Conservation (phyloP, 2,329 filamentous ascomycete species). For the Sclerotinia spermophila region DNA sequence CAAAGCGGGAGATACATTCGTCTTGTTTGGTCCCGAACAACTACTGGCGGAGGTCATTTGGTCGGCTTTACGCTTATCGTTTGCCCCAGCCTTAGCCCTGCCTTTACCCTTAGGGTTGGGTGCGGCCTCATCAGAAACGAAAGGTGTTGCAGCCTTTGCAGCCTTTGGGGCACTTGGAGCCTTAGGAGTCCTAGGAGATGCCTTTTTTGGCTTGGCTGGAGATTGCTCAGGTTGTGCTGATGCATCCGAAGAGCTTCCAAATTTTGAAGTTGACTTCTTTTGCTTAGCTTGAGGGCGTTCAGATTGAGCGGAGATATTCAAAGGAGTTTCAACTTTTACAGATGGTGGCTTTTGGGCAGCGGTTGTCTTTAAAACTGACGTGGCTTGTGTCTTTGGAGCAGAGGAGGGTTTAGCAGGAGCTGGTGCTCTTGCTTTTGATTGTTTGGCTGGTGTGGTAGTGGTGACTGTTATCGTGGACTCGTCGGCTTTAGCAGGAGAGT, state of each 20-base stretch:
- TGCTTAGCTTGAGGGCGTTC: background rate
- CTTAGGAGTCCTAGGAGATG: background rate
- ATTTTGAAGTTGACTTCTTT: background rate
- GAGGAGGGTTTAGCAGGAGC: background rate
- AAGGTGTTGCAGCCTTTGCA: background rate
- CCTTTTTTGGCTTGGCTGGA: slow-evolving; percentile 1
- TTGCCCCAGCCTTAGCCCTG: slow-evolving; percentile 2
- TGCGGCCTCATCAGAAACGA: background rate
- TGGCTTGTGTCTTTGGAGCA: background rate
- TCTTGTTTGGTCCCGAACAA: slow-evolving; percentile 10
- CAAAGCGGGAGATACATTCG: slow-evolving; percentile 14
- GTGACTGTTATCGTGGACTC: background rate
- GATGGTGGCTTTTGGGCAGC: background rate
- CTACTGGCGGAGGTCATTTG: background rate
- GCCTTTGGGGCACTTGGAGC: background rate
- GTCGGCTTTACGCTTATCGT: slow-evolving; percentile 12
- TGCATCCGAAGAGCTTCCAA: background rate
- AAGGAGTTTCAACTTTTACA: background rate
- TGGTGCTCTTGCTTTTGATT: background rate
- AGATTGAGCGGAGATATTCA: background rate
- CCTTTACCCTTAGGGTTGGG: background rate
- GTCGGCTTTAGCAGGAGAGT: background rate
- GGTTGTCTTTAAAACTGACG: background rate
- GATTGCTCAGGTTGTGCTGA: background rate
- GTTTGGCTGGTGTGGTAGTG: background rate